A percentile compares a stretch with the other conserved stretches of the same genome.
Evolutionary conservation across 192 early-diverging fungal species (phyloP).

Genomic region (Backusella tuberculispora): DNA sequence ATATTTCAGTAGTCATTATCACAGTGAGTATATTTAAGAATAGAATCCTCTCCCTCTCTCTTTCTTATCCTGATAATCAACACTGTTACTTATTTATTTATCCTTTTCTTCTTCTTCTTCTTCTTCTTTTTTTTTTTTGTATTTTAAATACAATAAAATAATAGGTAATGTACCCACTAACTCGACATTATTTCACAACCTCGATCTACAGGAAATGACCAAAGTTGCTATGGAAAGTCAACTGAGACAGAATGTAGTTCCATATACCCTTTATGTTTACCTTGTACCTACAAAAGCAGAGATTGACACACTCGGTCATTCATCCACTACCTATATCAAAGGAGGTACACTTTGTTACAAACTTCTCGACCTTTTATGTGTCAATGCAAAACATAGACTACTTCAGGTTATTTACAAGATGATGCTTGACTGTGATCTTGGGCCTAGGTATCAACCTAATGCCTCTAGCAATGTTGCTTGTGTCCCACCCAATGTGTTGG

Average conservation of each 20-base stretch:
- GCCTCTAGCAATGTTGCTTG: conserved; percentile 57
- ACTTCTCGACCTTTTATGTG: conserved; percentile 71
- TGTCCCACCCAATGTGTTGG: conserved; percentile 73
- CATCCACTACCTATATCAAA: conserved; percentile 56
- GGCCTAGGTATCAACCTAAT: conserved; percentile 61
- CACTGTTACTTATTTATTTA: too few relatives aligned
- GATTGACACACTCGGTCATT: conserved; percentile 44
- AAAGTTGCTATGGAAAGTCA: conserved; percentile 59
- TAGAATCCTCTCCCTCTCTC: too few relatives aligned
- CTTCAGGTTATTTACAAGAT: conserved; percentile 72
- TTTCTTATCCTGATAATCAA: too few relatives aligned
- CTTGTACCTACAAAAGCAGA: conserved; percentile 54
- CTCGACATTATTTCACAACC: conserved; percentile 45
- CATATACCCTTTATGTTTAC: conserved; percentile 57
- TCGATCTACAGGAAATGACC: conserved; percentile 55
- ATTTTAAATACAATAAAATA: not conserved
- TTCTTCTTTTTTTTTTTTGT: too few relatives aligned
- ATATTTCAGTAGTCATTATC: conserved; percentile 52
- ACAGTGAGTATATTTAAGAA: conserved; percentile 40
- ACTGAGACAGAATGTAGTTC: conserved; percentile 49
- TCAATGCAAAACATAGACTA: conserved; percentile 63
- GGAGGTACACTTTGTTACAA: conserved; percentile 69
- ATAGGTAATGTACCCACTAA: conserved; percentile 37
- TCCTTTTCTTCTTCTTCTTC: too few relatives aligned
- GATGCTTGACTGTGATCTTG: conserved; percentile 68